phyloP scores from a whole-genome alignment of 192 early-diverging fungal species.

The Coemansia sp. region DNA sequence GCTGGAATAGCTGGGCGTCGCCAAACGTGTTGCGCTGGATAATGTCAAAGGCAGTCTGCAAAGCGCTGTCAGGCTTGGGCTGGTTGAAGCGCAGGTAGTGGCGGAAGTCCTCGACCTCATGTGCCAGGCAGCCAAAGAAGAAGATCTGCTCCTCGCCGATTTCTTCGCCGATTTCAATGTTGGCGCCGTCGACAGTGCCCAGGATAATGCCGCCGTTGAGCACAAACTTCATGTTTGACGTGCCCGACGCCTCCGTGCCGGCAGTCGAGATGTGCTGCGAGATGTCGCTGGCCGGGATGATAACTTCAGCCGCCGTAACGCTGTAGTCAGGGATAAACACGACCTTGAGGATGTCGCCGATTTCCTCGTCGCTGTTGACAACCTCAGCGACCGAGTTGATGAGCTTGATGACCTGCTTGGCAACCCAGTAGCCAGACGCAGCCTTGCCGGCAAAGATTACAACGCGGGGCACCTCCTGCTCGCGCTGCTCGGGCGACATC shows the following conservation, averaged over 20 bases:
- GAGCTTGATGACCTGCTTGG: conserved; percentile 98
- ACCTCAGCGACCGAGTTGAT: conserved; percentile 92
- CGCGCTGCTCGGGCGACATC: conserved; percentile 69
- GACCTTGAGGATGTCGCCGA: conserved; percentile 86
- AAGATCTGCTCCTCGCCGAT: conserved; percentile 98
- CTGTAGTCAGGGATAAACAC: conserved; percentile 99
- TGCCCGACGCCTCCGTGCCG: conserved; percentile 98
- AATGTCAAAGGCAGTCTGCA: conserved; percentile 77
- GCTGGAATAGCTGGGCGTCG: conserved; percentile 74
- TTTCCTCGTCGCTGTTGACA: conserved; percentile 83
- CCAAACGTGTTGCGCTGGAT: conserved; percentile 86
- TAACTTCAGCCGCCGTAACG: conserved; percentile 93
- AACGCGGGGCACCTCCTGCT: conserved; percentile 67
- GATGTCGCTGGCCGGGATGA: conserved; percentile 97
- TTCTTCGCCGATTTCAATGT: conserved; percentile 98
- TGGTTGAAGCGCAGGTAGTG: conserved; percentile 86
- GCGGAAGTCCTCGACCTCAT: conserved; percentile 92
- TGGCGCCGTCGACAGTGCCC: conserved; percentile 97
- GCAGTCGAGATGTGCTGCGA: conserved; percentile 99
- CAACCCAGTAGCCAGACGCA: conserved; percentile 98
- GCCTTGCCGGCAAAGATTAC: conserved; percentile 97
- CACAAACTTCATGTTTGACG: conserved; percentile 99
- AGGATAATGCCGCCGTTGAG: conserved; percentile 97
- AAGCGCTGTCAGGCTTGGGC: conserved; percentile 73
- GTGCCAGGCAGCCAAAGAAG: conserved; percentile 90